Evolutionary conservation across 2,329 filamentous ascomycete species (phyloP).

Genomic region (Claviceps digitariae): DNA sequence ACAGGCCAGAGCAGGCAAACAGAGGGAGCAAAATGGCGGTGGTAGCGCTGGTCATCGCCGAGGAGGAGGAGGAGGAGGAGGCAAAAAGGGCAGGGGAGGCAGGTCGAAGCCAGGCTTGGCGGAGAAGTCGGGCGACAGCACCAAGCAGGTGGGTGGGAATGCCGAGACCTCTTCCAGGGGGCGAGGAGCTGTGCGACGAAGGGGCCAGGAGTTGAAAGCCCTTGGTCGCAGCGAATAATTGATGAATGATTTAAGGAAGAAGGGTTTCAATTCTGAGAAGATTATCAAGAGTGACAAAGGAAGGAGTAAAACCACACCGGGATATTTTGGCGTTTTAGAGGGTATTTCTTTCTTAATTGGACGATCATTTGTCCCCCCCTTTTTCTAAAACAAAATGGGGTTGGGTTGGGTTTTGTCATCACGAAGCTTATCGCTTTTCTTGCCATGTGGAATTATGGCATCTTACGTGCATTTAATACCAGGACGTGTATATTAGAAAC

Average conservation of each 20-base stretch:
- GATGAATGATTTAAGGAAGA: background rate
- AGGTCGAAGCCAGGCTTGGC: slow-evolving; percentile 12
- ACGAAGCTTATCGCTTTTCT: background rate
- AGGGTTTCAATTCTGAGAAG: background rate
- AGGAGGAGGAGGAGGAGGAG: slow-evolving; percentile 6
- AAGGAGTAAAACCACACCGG: background rate
- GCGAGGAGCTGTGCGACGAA: background rate
- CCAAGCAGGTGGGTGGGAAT: slow-evolving; percentile 4
- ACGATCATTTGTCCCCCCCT: background rate
- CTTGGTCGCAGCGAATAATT: background rate
- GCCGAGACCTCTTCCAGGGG: background rate
- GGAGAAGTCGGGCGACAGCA: slow-evolving; percentile 9
- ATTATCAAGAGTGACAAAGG: too few relatives aligned
- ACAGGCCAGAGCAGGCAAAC: slow-evolving; percentile 25
- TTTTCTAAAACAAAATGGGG: too few relatives aligned
- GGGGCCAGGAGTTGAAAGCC: slow-evolving; percentile 1
- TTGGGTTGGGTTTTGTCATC: background rate
- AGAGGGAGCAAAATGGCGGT: slow-evolving; percentile 11
- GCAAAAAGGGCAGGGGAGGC: slow-evolving; percentile 15
- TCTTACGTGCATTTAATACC: too few relatives aligned
- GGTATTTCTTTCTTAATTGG: background rate
- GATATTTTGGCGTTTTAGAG: background rate
- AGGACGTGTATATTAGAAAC: too few relatives aligned
- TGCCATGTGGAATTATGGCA: too few relatives aligned
- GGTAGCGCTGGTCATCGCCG: slow-evolving; percentile 16